Base-by-base conservation (phyloP, 495 filamentous ascomycete species). In the Penicillium diatomitis region DNA sequence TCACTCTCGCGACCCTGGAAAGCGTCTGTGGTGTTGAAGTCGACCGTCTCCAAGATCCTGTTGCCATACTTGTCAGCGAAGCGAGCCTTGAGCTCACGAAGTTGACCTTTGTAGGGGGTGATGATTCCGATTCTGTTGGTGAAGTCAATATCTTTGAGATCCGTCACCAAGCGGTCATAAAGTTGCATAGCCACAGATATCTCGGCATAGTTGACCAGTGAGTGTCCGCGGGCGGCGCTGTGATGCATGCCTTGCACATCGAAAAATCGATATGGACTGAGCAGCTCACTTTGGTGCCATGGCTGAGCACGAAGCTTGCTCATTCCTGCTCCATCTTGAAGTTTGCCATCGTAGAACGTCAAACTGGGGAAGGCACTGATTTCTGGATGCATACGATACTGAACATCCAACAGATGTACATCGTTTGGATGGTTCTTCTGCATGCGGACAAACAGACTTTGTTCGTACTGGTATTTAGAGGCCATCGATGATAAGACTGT, bases 351-450 rank as follows among this genome's bases (percentile, higher is more conserved):
- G 66, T 98, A 98, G 69, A 98, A 98, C 35, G 90, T 83, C 49
- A 76, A 68, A 63, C 89, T 95, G 1, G 92, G 92, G 66, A 95
- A 98, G 33, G 59, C 58, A 64, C 87, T 94, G 64, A 98, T 98
- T 51, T 88, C 86, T 0, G 92, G 92, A 70, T 98, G 92, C 92
- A 98, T 98, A 70, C 92, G 92, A 62, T 98, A 98, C 60, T 98
- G 92, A 33, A 83, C 89, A 66, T 96, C 91, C 20, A 98, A 80
- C 34, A 98, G 76, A 67, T 97, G 91, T n/a, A 98, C 84, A 55
- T 94, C 85, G 37, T 83, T 72, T 2, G 88, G 84, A 54, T 90
- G 84, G 52, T 96, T 96, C 52, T 79, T 77, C 61, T 96, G 90
- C 94, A 98, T 98, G 31, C 92, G 84, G 38, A 96, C 92, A 69